Conservation (phyloP, 129 eudicot species). For the Ambrosia trifida region DNA sequence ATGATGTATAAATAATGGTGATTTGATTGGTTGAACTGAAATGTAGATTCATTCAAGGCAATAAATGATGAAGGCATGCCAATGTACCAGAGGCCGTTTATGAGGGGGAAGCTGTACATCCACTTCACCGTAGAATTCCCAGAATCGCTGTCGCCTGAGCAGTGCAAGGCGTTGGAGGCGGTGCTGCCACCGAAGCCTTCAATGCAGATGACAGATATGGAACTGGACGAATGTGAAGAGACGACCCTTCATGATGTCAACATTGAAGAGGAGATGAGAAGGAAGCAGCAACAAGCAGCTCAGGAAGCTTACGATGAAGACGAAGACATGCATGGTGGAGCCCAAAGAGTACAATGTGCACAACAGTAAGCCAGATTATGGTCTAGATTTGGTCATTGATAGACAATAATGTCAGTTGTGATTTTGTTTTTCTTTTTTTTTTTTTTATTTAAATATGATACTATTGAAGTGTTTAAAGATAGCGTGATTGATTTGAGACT, state of each 20-base stretch:
- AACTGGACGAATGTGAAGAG: conserved; percentile 49
- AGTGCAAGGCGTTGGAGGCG: conserved; percentile 40
- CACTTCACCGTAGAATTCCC: conserved; percentile 49
- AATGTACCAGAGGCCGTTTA: conserved; percentile 45
- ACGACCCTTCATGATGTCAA: conserved; percentile 33
- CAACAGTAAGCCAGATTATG: conserved; percentile 39
- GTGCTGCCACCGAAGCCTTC: conserved; percentile 45
- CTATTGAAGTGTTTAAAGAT: neutral
- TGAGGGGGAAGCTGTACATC: conserved; percentile 49
- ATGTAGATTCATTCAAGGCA: conserved; percentile 58
- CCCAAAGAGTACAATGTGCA: conserved; percentile 66
- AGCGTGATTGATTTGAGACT: neutral
- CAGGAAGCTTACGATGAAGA: conserved; percentile 60
- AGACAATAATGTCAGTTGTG: conserved; percentile 5
- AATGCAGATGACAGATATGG: conserved; percentile 39
- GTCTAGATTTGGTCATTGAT: conserved; percentile 10
- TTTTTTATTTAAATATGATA: neutral
- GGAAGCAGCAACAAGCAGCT: conserved; percentile 50
- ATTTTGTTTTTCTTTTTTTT: neutral
- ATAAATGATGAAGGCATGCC: conserved; percentile 64
- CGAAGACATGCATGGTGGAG: conserved; percentile 69
- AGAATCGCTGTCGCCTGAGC: conserved; percentile 32
- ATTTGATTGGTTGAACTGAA: neutral
- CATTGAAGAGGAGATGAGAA: conserved; percentile 47
- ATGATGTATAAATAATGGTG: neutral